A percentile compares a stretch with the other conserved stretches of the same genome.
Evolutionary conservation across 495 filamentous ascomycete species (phyloP).

Genomic region (Pseudevernia furfuracea): DNA sequence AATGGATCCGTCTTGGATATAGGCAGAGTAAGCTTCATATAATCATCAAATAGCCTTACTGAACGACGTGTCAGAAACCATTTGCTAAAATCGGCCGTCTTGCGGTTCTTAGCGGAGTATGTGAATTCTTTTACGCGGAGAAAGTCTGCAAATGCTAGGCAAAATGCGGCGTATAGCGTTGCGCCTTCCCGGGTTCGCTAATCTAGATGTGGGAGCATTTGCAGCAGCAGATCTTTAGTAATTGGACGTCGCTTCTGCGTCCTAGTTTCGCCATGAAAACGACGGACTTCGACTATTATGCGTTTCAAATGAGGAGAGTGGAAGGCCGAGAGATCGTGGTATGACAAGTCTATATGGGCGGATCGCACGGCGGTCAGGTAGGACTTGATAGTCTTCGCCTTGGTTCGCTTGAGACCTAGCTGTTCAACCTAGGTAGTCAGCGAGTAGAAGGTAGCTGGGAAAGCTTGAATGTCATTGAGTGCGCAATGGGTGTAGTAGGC

Average conservation of each 20-base stretch:
- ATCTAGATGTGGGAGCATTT: background rate
- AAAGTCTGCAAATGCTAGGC: background rate
- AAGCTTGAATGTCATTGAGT: background rate
- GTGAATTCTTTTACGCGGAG: background rate
- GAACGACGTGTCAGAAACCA: background rate
- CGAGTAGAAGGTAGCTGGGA: background rate
- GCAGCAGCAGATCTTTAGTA: background rate
- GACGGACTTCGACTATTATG: background rate
- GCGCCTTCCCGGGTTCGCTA: background rate
- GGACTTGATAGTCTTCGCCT: background rate
- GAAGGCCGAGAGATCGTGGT: background rate
- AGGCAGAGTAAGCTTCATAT: background rate
- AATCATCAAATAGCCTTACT: background rate
- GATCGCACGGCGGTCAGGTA: background rate
- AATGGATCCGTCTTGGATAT: background rate
- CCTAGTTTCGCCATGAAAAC: background rate
- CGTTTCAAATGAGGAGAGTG: background rate
- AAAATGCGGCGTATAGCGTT: background rate
- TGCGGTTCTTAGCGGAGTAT: background rate
- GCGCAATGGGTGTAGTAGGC: background rate
- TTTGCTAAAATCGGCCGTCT: background rate
- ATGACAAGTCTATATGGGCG: background rate
- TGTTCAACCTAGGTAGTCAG: background rate
- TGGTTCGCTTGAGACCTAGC: background rate
- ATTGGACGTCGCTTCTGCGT: background rate